Percentiles rank a stretch among this genome's conserved stretches.
Conservation (phyloP, 352 stramenopile species). For the Phytophthora sp. region DNA sequence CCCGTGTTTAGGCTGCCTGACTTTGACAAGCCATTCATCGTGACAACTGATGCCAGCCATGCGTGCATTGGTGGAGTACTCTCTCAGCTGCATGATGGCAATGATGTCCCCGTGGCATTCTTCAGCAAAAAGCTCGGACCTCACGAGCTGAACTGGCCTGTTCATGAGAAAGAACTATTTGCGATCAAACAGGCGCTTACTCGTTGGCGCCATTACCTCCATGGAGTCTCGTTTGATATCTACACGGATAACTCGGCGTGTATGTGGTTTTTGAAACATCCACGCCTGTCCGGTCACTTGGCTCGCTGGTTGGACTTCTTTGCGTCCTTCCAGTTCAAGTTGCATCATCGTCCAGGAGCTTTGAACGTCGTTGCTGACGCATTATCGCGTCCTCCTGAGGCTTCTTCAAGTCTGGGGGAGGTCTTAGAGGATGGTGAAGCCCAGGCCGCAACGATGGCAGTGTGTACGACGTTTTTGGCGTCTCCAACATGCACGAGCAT, state of each 20-base stretch:
- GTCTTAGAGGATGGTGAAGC: neutral
- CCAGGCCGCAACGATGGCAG: neutral
- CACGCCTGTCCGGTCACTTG: neutral
- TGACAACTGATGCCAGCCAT: neutral
- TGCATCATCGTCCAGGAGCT: neutral
- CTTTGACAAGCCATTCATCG: neutral
- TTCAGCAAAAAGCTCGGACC: constrained; percentile 1
- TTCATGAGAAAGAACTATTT: constrained; percentile 2
- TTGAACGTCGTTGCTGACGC: neutral
- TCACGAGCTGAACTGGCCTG: neutral
- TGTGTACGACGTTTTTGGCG: no score
- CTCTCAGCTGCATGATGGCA: neutral
- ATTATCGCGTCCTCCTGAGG: neutral
- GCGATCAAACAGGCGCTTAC: neutral
- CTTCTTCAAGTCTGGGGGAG: neutral
- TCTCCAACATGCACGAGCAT: no score
- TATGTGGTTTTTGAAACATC: neutral
- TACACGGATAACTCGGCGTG: neutral
- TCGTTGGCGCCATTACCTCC: neutral
- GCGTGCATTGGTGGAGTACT: neutral
- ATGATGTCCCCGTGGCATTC: constrained; percentile 1
- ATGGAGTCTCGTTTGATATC: neutral
- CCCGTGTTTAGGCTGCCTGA: neutral
- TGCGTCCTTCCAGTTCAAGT: neutral
- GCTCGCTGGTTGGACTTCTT: neutral